Evolutionary conservation across 371 early-diverging fungal genomes (phyloP).

Genomic region (Apophysomyces sp.): DNA sequence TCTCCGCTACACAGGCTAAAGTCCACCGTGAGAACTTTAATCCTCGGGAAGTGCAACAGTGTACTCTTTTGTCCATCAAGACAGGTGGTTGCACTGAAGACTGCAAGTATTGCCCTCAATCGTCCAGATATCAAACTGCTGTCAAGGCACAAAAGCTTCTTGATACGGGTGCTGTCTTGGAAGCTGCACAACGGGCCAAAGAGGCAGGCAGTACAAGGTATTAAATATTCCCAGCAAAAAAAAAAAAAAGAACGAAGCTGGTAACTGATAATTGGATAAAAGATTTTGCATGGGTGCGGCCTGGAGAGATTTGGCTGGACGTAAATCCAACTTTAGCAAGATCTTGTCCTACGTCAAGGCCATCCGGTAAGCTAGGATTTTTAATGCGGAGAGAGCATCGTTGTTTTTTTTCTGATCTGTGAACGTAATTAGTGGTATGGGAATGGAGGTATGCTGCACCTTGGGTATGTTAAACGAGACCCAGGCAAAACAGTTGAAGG

Average conservation of each 20-base stretch:
- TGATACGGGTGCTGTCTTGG: constrained; percentile 69
- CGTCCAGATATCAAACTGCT: constrained; percentile 71
- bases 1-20: constrained; percentile 59
- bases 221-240: constrained; percentile 1
- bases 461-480: constrained; percentile 82
- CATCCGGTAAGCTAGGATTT: constrained; percentile 60
- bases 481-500: constrained; percentile 77
- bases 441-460: constrained; percentile 91
- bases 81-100: constrained; percentile 91
- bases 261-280: neutral
- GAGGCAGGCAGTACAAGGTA: constrained; percentile 77
- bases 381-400: neutral
- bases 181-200: constrained; percentile 79
- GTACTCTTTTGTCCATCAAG: constrained; percentile 82
- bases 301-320: constrained; percentile 82
- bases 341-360: constrained; percentile 77
- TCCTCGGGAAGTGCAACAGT: constrained; percentile 78
- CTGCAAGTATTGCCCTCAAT: constrained; percentile 87
- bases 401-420: neutral
- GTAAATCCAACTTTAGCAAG: constrained; percentile 84
- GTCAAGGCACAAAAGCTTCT: constrained; percentile 79
- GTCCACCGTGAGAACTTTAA: constrained; percentile 78
- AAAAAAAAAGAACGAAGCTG: neutral
- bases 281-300: constrained; percentile 87
- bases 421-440: constrained; percentile 75